phyloP scores from a whole-genome alignment of 768 basidiomycete genomes.

The Boletellus ananas region DNA sequence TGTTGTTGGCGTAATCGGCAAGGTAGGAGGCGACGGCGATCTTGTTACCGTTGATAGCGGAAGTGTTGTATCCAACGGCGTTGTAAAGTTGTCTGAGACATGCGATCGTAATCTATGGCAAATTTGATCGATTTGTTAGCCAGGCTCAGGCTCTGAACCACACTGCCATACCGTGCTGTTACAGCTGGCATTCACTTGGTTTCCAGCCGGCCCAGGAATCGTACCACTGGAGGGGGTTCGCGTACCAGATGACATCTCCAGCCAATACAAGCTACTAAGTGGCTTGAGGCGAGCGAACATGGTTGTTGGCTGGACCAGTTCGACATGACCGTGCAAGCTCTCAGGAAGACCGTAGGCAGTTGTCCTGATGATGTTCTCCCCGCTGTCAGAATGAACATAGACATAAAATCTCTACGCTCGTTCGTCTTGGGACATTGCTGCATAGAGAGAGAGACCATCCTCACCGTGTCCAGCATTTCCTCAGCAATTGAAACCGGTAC shows the following conservation, averaged over 20 bases:
- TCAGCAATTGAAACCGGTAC: slow-evolving; percentile 60
- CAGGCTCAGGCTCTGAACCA: background rate
- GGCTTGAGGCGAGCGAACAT: slow-evolving; percentile 51
- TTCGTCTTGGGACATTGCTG: background rate
- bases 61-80: slow-evolving; percentile 42
- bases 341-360: slow-evolving; percentile 64
- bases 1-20: slow-evolving; percentile 48
- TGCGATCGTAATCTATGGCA: slow-evolving; percentile 43
- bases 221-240: slow-evolving; percentile 2
- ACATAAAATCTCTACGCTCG: slow-evolving; percentile 53
- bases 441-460: slow-evolving; percentile 4
- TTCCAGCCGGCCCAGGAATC: slow-evolving; percentile 32
- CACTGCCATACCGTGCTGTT: slow-evolving; percentile 29
- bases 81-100: slow-evolving; percentile 59
- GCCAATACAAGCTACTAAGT: slow-evolving; percentile 39
- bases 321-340: slow-evolving; percentile 55
- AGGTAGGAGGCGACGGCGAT: slow-evolving; percentile 56
- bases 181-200: slow-evolving; percentile 45
- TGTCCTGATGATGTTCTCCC: slow-evolving; percentile 59
- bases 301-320: slow-evolving; percentile 70
- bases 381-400: slow-evolving; percentile 52
- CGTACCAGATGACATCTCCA: slow-evolving; percentile 5
- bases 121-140: background rate
- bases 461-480: slow-evolving; percentile 64
- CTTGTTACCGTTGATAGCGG: slow-evolving; percentile 42